Conservation (phyloP, 2,329 filamentous ascomycete species). For the Cladosporium sp. region DNA sequence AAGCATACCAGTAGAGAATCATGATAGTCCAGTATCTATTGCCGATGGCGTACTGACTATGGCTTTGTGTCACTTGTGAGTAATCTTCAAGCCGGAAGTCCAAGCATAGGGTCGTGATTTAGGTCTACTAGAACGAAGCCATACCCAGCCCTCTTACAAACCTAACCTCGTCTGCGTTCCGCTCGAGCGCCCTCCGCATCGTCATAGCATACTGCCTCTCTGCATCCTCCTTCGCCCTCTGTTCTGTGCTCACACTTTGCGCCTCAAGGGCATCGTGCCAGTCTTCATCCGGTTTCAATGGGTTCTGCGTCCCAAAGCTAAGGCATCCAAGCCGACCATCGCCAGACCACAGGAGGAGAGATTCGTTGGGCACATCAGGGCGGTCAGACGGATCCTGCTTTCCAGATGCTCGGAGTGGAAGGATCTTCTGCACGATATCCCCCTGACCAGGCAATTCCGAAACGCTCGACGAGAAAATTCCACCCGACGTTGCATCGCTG, state of each 20-base stretch:
- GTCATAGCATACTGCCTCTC: constrained; percentile 60
- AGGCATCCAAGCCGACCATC: constrained; percentile 71
- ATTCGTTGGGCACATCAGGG: constrained; percentile 35
- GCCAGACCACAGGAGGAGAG: constrained; percentile 81
- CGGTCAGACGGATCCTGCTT: constrained; percentile 7
- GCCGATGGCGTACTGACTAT: background rate
- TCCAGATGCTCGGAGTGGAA: constrained; percentile 45
- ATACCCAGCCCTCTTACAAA: constrained; percentile 66
- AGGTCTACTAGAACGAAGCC: constrained; percentile 13
- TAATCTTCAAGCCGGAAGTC: too few species aligned
- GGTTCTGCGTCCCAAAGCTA: constrained; percentile 38
- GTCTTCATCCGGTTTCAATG: constrained; percentile 31
- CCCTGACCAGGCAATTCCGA: constrained; percentile 38
- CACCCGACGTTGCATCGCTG: constrained; percentile 16
- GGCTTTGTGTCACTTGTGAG: background rate
- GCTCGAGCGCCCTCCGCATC: constrained; percentile 71
- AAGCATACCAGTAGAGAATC: constrained; percentile 23
- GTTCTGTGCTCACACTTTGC: constrained; percentile 43
- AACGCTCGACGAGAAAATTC: constrained; percentile 24
- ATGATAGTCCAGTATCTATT: too few species aligned
- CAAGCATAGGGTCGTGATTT: too few species aligned
- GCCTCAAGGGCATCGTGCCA: constrained; percentile 34
- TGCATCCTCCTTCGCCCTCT: constrained; percentile 49
- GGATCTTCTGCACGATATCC: constrained; percentile 75
- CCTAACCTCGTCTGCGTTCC: constrained; percentile 72